A percentile compares a stretch with the other conserved stretches of the same genome.
These are phyloP conservation scores for Candida quercuum DNA, from an alignment of 805 yeast genomes.

Conservation along the genomic window DNA sequence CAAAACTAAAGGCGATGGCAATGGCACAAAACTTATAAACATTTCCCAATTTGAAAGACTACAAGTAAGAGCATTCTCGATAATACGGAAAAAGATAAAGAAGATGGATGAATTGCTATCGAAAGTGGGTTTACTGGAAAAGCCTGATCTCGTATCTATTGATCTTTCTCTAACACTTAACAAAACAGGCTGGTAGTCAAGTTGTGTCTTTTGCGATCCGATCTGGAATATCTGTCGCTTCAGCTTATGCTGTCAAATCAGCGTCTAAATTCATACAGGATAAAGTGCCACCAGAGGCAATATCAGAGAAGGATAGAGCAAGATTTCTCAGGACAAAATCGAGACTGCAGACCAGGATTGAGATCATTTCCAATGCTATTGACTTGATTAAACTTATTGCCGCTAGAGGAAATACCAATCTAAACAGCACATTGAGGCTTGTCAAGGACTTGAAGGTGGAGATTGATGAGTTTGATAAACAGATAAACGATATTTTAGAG, in stretches of 20 bases:
- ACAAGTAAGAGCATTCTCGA: too few species aligned
- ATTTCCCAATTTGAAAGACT: too few species aligned
- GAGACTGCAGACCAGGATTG: conserved; percentile 51
- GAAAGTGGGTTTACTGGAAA: conserved; percentile 16
- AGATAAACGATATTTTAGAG: conserved; percentile 35
- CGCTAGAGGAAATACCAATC: conserved; percentile 54
- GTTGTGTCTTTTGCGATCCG: conserved; percentile 77
- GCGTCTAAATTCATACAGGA: conserved; percentile 48
- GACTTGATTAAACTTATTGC: conserved; percentile 60
- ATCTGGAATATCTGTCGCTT: conserved; percentile 70
- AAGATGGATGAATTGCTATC: conserved; percentile 38
- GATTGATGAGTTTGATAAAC: conserved; percentile 50
- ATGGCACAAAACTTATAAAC: too few species aligned
- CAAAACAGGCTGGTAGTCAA: conserved; percentile 63
- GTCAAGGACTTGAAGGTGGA: conserved; percentile 52
- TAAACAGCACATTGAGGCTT: conserved; percentile 49
- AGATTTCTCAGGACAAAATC: conserved; percentile 36
- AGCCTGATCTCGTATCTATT: too few species aligned
- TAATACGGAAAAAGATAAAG: too few species aligned
- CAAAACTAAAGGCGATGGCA: too few species aligned
- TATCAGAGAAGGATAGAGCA: conserved; percentile 30
- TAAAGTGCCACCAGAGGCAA: conserved; percentile 39
- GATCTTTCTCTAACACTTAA: too few species aligned
- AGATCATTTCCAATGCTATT: conserved; percentile 58
- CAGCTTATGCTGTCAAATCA: conserved; percentile 65